A percentile compares a stretch with the other conserved stretches of the same genome.
Conservation (phyloP, 108 stramenopile genomes). For the Nannochloropsis gaditana region DNA sequence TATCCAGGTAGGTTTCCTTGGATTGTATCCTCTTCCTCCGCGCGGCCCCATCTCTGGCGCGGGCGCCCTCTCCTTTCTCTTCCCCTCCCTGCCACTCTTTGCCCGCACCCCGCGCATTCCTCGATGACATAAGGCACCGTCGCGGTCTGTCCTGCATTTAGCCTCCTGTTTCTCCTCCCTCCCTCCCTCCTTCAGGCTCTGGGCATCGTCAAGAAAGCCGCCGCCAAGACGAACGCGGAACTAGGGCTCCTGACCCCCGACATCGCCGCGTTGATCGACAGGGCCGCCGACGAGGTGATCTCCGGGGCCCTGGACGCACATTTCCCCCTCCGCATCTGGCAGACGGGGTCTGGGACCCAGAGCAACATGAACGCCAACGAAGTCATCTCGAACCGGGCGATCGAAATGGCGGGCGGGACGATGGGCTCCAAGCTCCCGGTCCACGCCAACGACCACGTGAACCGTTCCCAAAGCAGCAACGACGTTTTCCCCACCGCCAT, state of each 20-base stretch:
- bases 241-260: conserved; percentile 58
- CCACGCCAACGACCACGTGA: conserved; percentile 96
- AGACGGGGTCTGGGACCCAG: conserved; percentile 95
- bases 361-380: conserved; percentile 99
- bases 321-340: conserved; percentile 89
- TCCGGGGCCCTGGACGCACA: conserved; percentile 81
- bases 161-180: not conserved
- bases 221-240: conserved; percentile 69
- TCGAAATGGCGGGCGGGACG: conserved; percentile 80
- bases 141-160: not conserved
- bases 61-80: not conserved
- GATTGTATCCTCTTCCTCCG: not conserved
- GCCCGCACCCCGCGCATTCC: not conserved
- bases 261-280: conserved; percentile 65
- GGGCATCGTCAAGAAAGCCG: conserved; percentile 80
- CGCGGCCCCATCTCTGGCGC: too few relatives aligned
- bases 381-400: conserved; percentile 91
- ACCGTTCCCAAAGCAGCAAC: conserved; percentile 89
- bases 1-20: conserved; percentile 53
- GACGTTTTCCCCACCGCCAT: conserved; percentile 94
- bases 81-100: not conserved
- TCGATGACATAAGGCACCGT: not conserved
- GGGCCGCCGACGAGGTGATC: conserved; percentile 82
- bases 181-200: conserved; percentile 35
- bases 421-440: conserved; percentile 82